Conservation (phyloP, 2,329 filamentous ascomycete genomes). For the Talaromyces albobiverticillius region DNA sequence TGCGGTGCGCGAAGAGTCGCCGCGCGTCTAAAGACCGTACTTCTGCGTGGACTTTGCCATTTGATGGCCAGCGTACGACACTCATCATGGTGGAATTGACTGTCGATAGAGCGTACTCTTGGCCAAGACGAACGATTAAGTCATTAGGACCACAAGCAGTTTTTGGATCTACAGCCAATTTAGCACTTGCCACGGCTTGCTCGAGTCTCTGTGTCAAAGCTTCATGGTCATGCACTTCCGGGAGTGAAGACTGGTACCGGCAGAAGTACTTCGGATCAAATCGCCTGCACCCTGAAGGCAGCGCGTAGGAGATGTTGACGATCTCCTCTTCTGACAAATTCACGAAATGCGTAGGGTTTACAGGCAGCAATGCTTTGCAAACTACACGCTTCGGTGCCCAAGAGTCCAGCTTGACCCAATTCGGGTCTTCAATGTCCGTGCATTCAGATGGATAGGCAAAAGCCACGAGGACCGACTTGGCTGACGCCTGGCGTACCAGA, state of each 20-base stretch:
- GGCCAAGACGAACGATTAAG: neutral
- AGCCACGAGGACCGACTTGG: neutral
- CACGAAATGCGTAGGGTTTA: neutral
- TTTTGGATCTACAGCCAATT: neutral
- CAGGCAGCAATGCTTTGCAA: neutral
- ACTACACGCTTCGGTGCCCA: neutral
- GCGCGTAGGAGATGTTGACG: neutral
- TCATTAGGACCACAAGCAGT: neutral
- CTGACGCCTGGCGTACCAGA: neutral
- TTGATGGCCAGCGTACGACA: neutral
- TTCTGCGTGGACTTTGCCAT: neutral
- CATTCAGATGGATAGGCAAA: neutral
- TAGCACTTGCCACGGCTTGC: neutral
- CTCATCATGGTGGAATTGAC: neutral
- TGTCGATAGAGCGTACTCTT: neutral
- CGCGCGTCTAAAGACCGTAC: conserved; percentile 1
- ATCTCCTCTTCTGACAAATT: neutral
- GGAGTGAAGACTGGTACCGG: neutral
- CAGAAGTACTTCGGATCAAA: neutral
- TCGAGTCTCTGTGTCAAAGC: neutral
- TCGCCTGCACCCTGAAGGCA: neutral
- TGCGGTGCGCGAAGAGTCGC: no score
- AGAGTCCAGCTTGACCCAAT: neutral
- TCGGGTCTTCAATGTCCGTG: neutral
- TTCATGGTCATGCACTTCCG: neutral